Evolutionary conservation across 2,329 filamentous ascomycete species (phyloP), one percentile per base, ranked within the genome.

Genomic region (Sordariomycetes sp.): DNA sequence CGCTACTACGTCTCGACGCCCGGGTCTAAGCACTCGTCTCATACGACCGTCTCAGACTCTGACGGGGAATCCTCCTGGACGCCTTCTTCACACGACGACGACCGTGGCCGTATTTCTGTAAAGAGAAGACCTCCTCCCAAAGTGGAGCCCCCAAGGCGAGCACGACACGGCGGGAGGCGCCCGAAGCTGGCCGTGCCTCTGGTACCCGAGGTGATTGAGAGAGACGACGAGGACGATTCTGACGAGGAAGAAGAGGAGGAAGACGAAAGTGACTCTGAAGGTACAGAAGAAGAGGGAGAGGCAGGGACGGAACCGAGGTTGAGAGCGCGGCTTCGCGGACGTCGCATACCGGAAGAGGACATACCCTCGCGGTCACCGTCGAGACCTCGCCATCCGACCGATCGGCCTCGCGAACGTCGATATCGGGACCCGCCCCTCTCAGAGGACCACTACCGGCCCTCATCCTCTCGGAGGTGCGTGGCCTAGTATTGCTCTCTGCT

Each of bases 51-150:
- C 8, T 68, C 64, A 55, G 72, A 70, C 28, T 71, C 71, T 6
- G 73, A 72, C 22, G 66, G 65, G 45, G 71, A 71, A 15, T 70
- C 70, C n/a, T 69, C 68, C n/a, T 64, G 65, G 4, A 69, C 68
- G 48, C 61, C 64, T n/a, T 68, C 67, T 34, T 69, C 69, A 7
- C 63, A 64, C 22, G 70, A 70, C 10, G 67, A 69, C 28, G 55
- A 57, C 1, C 55, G 35, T n/a, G 35, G 35, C 50, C 55, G 35
- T 45, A 45, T 22, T 24, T 39, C 55, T 24, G 10, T 52, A 39
- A 22, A 35, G 22, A 42, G 42, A 24, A 34, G 51, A 45, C 34
- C 22, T 15, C 42, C 55, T 25, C 55, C 34, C 17, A 51, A 20
- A 51, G 32, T n/a, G 20, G 36, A n/a, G n/a, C 25, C n/a, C 42